Base-by-base conservation (phyloP, 2,329 filamentous ascomycete genomes). In the Curvularia sp. region DNA sequence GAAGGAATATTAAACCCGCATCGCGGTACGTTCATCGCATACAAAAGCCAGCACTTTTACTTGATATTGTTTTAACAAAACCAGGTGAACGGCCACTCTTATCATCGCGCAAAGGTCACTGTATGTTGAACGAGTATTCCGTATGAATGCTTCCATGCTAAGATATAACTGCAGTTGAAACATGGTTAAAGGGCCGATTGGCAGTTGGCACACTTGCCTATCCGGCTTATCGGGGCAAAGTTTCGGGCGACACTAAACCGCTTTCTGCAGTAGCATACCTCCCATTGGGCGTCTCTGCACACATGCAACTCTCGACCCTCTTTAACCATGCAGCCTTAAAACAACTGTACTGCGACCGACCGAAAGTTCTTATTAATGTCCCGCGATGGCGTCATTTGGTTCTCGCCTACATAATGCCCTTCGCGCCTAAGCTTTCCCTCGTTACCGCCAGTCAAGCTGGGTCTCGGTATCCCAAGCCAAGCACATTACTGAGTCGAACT, bases 171-270 rank as follows among this genome's bases (percentile, higher is more conserved):
- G 9, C 33, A 41, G 28, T 20, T 55, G n/a, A 31, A 47, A 49
- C 26, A 41, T 35, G 53, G 47, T 24, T 46, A 49, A 52, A 55
- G 55, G 46, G 22, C 55, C 55, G 46, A 58, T 49, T 58, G 51
- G 26, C 51, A 55, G 31, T 10, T 50, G 46, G 33, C 39, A 53
- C 49, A 51, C 55, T 22, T 55, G 52, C 52, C 56, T 53, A 55
- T 55, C 31, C 63, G 63, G 63, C 55, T 62, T 50, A 57, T 64
- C 63, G 63, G 52, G 38, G 26, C 10, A 43, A 60, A 13, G 39
- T 20, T 54, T 49, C 61, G 63, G 61, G 47, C 63, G 63, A 65
- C 43, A 60, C 62, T 56, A 65, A 62, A 33, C 63, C 54, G 7
- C 31, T 60, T 60, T 50, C 26, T 15, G 15, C 2, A 18, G 49